Evolutionary conservation across 2,329 filamentous ascomycete species (phyloP).

Genomic region (Bipolaris cookei): DNA sequence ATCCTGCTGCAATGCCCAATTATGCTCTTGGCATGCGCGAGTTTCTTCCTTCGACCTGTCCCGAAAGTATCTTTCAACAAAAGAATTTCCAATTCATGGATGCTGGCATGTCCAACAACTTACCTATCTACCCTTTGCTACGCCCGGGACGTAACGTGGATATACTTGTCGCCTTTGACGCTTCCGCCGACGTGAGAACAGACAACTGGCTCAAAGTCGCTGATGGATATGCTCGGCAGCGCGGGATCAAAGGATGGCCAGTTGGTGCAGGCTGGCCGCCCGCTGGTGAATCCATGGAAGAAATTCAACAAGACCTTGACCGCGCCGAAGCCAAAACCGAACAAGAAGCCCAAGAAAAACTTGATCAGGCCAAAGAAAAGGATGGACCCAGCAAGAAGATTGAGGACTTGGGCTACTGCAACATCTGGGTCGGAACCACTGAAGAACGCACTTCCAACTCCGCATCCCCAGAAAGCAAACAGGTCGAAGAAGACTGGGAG

Average conservation of each 20-base stretch:
- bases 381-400: slow-evolving; percentile 33
- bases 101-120: slow-evolving; percentile 97
- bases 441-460: slow-evolving; percentile 69
- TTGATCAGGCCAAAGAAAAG: slow-evolving; percentile 62
- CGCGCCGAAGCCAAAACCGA: slow-evolving; percentile 68
- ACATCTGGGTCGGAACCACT: slow-evolving; percentile 89
- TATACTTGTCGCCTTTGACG: slow-evolving; percentile 90
- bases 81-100: slow-evolving; percentile 79
- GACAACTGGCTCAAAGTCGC: slow-evolving; percentile 97
- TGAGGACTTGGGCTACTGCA: slow-evolving; percentile 80
- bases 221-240: slow-evolving; percentile 89
- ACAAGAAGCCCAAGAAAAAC: slow-evolving; percentile 67
- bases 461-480: slow-evolving; percentile 61
- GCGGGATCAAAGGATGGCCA: slow-evolving; percentile 93
- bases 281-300: slow-evolving; percentile 61
- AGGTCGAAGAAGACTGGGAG: slow-evolving; percentile 66
- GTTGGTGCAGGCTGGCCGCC: slow-evolving; percentile 93
- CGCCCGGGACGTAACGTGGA: slow-evolving; percentile 88
- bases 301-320: slow-evolving; percentile 70
- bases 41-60: slow-evolving; percentile 75
- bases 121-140: slow-evolving; percentile 93
- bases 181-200: slow-evolving; percentile 87
- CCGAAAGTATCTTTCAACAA: slow-evolving; percentile 73
- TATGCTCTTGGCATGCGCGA: slow-evolving; percentile 82
- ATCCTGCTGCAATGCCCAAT: slow-evolving; percentile 89